phyloP scores from a whole-genome alignment of 1,284 basidiomycete genomes.

The Megacollybia platyphylla region DNA sequence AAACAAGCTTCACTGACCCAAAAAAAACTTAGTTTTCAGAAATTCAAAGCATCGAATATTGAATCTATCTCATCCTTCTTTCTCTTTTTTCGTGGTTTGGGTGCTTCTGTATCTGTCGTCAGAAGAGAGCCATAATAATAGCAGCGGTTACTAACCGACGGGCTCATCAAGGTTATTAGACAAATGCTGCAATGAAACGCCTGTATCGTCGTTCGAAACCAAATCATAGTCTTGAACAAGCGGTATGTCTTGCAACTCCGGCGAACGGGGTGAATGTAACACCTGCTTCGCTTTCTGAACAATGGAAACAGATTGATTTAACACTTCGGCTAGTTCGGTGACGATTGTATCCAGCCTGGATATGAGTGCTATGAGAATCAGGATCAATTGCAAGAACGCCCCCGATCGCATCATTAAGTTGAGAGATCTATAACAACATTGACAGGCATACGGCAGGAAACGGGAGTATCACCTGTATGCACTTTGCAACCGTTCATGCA shows the following conservation, averaged over 20 bases:
- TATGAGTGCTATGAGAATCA: constrained; percentile 45
- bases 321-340: constrained; percentile 25
- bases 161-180: not conserved
- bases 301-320: constrained; percentile 10
- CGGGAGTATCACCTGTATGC: constrained; percentile 33
- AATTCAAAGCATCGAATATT: constrained; percentile 40
- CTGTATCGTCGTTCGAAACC: not conserved
- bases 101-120: not conserved
- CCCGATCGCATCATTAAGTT: constrained; percentile 53
- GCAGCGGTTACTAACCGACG: constrained; percentile 8
- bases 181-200: not conserved
- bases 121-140: too few species aligned
- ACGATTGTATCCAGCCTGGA: constrained; percentile 42
- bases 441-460: constrained; percentile 5
- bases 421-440: constrained; percentile 32
- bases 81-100: constrained; percentile 18
- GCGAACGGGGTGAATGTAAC: not conserved
- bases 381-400: constrained; percentile 54
- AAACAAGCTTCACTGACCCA: not conserved
- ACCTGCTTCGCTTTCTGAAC: not conserved
- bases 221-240: not conserved
- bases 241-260: not conserved
- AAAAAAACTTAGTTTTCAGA: not conserved
- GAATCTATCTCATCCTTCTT: constrained; percentile 51
- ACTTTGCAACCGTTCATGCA: constrained; percentile 27